phyloP scores from a whole-genome alignment of 2,329 filamentous ascomycete species.

The Claviceps fusiformis region DNA sequence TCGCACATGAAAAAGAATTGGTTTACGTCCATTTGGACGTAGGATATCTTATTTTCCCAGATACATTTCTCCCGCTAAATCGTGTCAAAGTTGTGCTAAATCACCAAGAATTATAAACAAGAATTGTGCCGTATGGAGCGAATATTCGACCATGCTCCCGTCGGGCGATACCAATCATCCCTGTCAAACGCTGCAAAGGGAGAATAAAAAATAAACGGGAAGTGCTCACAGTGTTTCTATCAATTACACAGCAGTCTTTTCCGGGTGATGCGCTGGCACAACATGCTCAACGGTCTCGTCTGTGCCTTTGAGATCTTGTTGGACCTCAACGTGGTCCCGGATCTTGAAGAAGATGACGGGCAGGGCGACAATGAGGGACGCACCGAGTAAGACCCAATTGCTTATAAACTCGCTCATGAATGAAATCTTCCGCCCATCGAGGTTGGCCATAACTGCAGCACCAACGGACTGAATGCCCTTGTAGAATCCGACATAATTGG shows the following conservation, averaged over 20 bases:
- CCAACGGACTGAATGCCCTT: conserved; percentile 68
- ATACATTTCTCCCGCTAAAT: neutral
- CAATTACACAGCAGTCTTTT: neutral
- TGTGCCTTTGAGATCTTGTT: conserved; percentile 72
- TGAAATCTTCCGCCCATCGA: conserved; percentile 25
- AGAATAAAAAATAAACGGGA: neutral
- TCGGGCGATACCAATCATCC: neutral
- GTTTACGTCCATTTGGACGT: neutral
- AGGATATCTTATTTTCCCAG: no score
- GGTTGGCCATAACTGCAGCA: conserved; percentile 35
- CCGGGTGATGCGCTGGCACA: conserved; percentile 8
- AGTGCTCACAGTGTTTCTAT: neutral
- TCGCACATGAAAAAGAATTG: no score
- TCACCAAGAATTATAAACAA: neutral
- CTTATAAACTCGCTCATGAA: conserved; percentile 60
- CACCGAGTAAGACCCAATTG: conserved; percentile 62
- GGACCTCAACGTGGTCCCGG: conserved; percentile 64
- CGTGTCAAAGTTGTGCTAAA: neutral
- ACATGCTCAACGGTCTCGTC: conserved; percentile 73
- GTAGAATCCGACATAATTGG: conserved; percentile 75
- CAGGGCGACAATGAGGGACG: conserved; percentile 60
- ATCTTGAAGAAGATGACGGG: conserved; percentile 71
- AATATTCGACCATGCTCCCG: neutral
- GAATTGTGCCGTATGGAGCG: neutral
- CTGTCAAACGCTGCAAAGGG: neutral